Evolutionary conservation across 495 filamentous ascomycete genomes (phyloP).

Genomic region (Penicillium alfredii): DNA sequence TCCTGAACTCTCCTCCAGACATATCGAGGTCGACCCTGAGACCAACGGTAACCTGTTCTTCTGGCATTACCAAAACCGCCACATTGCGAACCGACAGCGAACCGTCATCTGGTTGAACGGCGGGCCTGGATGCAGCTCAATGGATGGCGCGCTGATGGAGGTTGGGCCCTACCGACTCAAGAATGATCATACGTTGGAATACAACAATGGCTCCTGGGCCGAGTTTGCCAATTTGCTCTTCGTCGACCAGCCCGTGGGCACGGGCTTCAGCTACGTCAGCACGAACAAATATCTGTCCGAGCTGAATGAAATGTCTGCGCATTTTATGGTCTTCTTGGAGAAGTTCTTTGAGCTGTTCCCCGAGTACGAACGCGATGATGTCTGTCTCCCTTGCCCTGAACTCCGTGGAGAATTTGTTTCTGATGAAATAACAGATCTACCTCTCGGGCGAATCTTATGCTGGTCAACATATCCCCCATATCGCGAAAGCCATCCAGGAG

Average conservation of each 20-base stretch:
- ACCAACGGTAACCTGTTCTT: constrained; percentile 94
- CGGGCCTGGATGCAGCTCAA: constrained; percentile 91
- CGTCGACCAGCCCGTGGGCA: constrained; percentile 94
- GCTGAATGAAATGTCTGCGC: constrained; percentile 78
- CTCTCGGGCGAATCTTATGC: constrained; percentile 94
- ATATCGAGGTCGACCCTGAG: constrained; percentile 79
- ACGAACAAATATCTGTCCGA: constrained; percentile 80
- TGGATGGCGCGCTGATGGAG: constrained; percentile 97
- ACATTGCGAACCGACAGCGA: constrained; percentile 86
- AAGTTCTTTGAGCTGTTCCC: constrained; percentile 88
- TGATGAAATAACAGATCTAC: constrained; percentile 63
- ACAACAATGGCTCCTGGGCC: constrained; percentile 91
- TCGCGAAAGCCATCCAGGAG: constrained; percentile 78
- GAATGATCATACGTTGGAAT: constrained; percentile 63
- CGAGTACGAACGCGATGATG: constrained; percentile 88
- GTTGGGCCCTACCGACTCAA: constrained; percentile 88
- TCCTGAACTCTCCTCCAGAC: constrained; percentile 45
- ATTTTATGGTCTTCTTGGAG: constrained; percentile 82
- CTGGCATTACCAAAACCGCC: constrained; percentile 93
- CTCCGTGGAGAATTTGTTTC: constrained; percentile 22
- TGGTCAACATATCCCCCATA: constrained; percentile 95
- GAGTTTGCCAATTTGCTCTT: constrained; percentile 96
- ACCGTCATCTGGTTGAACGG: constrained; percentile 98
- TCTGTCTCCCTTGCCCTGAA: constrained; percentile 40
- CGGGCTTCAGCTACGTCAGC: constrained; percentile 91